Evolutionary conservation across 441 rosid species (phyloP).

Genomic region (Biscutella laevigata): DNA sequence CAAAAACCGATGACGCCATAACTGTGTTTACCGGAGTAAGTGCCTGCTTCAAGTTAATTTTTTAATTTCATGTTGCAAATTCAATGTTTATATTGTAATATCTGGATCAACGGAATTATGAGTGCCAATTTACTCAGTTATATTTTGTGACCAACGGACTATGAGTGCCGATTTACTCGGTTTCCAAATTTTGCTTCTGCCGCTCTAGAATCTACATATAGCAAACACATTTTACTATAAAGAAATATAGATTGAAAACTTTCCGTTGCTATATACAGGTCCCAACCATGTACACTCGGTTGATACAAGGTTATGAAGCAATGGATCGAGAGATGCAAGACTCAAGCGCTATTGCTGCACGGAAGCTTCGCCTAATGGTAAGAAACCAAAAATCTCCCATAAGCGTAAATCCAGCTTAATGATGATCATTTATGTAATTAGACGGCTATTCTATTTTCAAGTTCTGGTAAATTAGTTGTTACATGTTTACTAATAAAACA

Average conservation of each 20-base stretch:
- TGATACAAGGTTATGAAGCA: constrained; percentile 94
- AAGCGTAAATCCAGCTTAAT: not conserved
- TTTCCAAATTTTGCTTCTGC: not conserved
- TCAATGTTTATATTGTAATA: not conserved
- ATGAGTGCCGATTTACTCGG: not conserved
- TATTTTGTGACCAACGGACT: not conserved
- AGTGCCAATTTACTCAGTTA: not conserved
- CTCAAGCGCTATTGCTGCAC: constrained; percentile 65
- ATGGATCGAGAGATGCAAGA: constrained; percentile 66
- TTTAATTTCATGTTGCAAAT: not conserved
- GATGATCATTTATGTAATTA: not conserved
- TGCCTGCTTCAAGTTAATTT: constrained; percentile 11
- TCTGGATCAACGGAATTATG: not conserved
- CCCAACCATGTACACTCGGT: constrained; percentile 86
- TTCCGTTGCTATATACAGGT: constrained; percentile 45
- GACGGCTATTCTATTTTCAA: not conserved
- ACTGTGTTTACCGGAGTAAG: constrained; percentile 95
- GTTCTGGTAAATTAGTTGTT: not conserved
- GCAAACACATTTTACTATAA: constrained; percentile 1
- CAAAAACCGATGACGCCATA: constrained; percentile 43
- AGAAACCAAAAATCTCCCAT: constrained; percentile 7
- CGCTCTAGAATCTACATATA: not conserved
- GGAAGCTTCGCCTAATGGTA: constrained; percentile 82
- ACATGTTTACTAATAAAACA: not conserved
- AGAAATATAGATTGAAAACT: not conserved